Evolutionary conservation across 2,329 filamentous ascomycete species (phyloP).

Genomic region (Kalmusia sp.): DNA sequence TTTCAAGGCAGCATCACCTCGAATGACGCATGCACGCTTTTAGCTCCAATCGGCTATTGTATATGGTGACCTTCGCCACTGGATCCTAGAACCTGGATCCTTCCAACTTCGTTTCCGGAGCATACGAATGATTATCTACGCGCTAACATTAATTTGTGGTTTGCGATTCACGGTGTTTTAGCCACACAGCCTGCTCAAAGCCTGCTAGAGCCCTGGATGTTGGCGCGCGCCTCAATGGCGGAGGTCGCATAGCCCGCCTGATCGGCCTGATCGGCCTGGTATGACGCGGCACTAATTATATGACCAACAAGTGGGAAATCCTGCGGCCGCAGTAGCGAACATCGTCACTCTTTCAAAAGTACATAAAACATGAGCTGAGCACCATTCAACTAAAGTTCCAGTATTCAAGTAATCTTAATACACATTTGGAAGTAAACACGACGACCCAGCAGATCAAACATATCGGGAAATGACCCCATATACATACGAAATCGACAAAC

Average conservation of each 20-base stretch:
- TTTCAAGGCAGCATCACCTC: background rate
- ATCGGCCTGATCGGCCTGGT: conserved; percentile 4
- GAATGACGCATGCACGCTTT: background rate
- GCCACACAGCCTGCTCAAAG: background rate
- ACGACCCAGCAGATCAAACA: no score
- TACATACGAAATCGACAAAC: background rate
- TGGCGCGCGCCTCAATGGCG: conserved; percentile 1
- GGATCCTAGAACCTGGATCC: background rate
- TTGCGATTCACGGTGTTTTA: conserved; percentile 2
- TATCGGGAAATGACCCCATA: background rate
- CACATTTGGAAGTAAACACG: background rate
- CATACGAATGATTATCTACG: background rate
- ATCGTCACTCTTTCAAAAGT: background rate
- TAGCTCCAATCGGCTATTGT: conserved; percentile 8
- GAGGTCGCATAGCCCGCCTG: conserved; percentile 2
- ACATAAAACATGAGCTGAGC: background rate
- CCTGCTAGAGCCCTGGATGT: background rate
- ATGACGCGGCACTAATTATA: conserved; percentile 2
- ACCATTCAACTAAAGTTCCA: background rate
- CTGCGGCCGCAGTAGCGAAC: background rate
- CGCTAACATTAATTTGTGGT: background rate
- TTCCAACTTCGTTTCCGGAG: background rate
- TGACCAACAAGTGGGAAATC: no score
- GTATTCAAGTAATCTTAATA: background rate
- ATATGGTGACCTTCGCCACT: background rate